These are phyloP conservation scores for Globisporangium rhizosaccharum DNA, from an alignment of 352 stramenopile genomes.

Conservation along the genomic window DNA sequence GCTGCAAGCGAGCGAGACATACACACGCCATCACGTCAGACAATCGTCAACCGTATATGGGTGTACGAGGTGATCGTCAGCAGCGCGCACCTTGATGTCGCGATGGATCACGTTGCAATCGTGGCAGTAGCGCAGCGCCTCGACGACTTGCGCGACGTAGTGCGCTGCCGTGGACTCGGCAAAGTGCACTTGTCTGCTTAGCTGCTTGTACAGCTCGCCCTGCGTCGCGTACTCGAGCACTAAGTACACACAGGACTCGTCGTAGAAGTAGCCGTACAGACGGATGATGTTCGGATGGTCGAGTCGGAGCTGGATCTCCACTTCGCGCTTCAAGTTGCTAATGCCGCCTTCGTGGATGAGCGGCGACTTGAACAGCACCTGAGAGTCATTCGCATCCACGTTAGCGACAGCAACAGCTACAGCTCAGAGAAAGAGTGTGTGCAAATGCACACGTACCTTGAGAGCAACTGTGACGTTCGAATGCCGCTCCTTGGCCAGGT, in stretches of 20 bases:
- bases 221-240: constrained; percentile 80
- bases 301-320: constrained; percentile 81
- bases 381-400: neutral
- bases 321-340: constrained; percentile 70
- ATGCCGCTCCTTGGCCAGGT: constrained; percentile 67
- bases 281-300: constrained; percentile 70
- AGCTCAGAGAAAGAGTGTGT: neutral
- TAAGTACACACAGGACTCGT: constrained; percentile 77
- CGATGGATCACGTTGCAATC: constrained; percentile 78
- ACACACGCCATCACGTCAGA: constrained; percentile 5
- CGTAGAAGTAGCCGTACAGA: constrained; percentile 83
- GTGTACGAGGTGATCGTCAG: neutral
- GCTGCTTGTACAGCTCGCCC: constrained; percentile 78
- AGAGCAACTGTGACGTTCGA: constrained; percentile 65
- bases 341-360: constrained; percentile 47
- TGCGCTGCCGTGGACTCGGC: constrained; percentile 40
- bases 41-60: neutral
- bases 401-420: neutral
- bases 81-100: constrained; percentile 72
- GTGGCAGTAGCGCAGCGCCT: constrained; percentile 76
- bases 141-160: constrained; percentile 76
- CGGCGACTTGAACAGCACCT: constrained; percentile 69
- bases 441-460: constrained; percentile 39
- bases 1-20: constrained; percentile 23
- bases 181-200: constrained; percentile 56